These are phyloP conservation scores for Coffea humblotiana DNA, from an alignment of 305 asterid genomes.

Conservation along the genomic window DNA sequence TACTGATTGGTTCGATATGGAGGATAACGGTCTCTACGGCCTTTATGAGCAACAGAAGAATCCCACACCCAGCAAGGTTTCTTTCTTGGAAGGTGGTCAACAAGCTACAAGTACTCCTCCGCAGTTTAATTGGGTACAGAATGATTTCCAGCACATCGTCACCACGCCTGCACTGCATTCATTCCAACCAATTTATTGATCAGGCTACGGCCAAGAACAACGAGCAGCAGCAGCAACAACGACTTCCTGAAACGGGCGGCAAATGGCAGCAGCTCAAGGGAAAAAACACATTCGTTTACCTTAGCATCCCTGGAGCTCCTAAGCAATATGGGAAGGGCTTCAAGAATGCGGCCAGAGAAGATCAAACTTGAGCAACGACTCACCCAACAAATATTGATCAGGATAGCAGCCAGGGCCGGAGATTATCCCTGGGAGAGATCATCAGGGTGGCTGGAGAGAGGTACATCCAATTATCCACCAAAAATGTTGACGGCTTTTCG, in stretches of 20 bases:
- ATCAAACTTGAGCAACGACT: not conserved
- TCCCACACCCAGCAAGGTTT: not conserved
- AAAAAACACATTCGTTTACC: conserved; percentile 27
- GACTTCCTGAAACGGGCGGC: conserved; percentile 4
- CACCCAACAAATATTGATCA: not conserved
- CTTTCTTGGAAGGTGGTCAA: not conserved
- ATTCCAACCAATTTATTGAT: conserved; percentile 4
- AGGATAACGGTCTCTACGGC: not conserved
- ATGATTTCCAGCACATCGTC: conserved; percentile 8
- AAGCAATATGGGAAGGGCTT: conserved; percentile 31
- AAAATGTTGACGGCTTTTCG: conserved; percentile 46
- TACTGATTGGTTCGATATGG: conserved; percentile 10
- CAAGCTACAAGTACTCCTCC: not conserved
- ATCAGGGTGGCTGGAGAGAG: conserved; percentile 53
- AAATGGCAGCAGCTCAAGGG: not conserved
- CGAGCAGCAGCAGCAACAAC: conserved; percentile 7
- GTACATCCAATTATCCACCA: conserved; percentile 53
- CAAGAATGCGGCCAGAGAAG: conserved; percentile 18
- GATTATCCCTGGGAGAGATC: conserved; percentile 42
- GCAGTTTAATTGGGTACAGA: not conserved
- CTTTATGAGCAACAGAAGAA: not conserved
- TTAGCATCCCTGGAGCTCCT: conserved; percentile 39
- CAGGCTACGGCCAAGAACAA: not conserved
- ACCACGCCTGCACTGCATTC: not conserved
- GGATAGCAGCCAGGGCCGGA: conserved; percentile 5